Evolutionary conservation across 2,329 filamentous ascomycete genomes (phyloP).

Genomic region (Stemphylium beticola): DNA sequence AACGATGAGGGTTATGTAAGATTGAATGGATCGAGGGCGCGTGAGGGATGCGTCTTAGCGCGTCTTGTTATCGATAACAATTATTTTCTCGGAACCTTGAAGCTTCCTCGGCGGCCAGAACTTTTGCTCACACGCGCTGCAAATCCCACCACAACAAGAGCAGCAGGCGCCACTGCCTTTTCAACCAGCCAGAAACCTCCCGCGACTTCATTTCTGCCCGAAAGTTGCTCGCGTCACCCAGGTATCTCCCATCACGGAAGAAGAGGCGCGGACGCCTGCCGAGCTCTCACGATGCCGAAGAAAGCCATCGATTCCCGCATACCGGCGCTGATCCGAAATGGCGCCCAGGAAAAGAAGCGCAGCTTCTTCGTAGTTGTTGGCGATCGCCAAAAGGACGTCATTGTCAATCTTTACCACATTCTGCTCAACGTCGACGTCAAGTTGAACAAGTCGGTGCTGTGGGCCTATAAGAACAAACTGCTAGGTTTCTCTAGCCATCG

Average conservation of each 20-base stretch:
- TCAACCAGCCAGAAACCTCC: background rate
- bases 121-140: slow-evolving; percentile 11
- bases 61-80: slow-evolving; percentile 15
- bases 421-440: slow-evolving; percentile 89
- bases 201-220: slow-evolving; percentile 4
- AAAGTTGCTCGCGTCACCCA: slow-evolving; percentile 7
- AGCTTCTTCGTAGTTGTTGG: slow-evolving; percentile 98
- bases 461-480: slow-evolving; percentile 98
- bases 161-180: background rate
- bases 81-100: slow-evolving; percentile 14
- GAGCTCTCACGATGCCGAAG: slow-evolving; percentile 46
- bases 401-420: slow-evolving; percentile 93
- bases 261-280: slow-evolving; percentile 42
- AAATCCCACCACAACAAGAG: slow-evolving; percentile 4
- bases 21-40: background rate
- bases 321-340: slow-evolving; percentile 50
- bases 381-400: slow-evolving; percentile 92
- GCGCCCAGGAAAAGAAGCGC: slow-evolving; percentile 81
- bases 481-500: slow-evolving; percentile 92
- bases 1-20: background rate
- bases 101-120: slow-evolving; percentile 8
- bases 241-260: slow-evolving; percentile 1
- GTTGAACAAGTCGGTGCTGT: slow-evolving; percentile 93
- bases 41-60: slow-evolving; percentile 1
- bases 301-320: slow-evolving; percentile 49